Conservation (phyloP, 1,139 yeast species). For the Wickerhamomyces sp. region DNA sequence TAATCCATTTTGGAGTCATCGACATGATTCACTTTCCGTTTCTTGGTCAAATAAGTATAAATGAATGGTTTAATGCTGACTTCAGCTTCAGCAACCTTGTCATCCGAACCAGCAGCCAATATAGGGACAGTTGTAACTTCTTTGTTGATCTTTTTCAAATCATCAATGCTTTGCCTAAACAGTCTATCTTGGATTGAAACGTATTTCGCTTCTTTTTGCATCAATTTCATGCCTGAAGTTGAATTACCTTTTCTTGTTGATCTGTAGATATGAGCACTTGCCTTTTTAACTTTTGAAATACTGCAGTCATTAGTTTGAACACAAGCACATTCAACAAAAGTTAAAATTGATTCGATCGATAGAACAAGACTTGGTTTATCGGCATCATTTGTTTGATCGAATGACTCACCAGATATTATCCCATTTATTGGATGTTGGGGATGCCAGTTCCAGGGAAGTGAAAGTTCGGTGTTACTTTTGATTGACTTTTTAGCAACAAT, state of each 20-base stretch:
- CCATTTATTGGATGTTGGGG: conserved; percentile 63
- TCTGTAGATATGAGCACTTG: conserved; percentile 48
- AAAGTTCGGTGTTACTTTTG: conserved; percentile 57
- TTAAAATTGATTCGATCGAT: conserved; percentile 55
- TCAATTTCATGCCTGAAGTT: conserved; percentile 25
- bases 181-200: conserved; percentile 29
- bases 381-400: conserved; percentile 37
- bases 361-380: conserved; percentile 52
- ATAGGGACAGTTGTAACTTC: conserved; percentile 8
- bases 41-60: conserved; percentile 14
- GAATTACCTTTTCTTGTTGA: conserved; percentile 48
- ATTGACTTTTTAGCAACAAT: conserved; percentile 57
- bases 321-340: conserved; percentile 72
- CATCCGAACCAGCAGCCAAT: conserved; percentile 4
- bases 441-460: conserved; percentile 91
- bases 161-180: conserved; percentile 16
- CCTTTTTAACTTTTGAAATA: conserved; percentile 56
- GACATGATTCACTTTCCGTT: conserved; percentile 11
- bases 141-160: conserved; percentile 12
- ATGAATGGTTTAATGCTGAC: conserved; percentile 16
- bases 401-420: conserved; percentile 32
- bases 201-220: conserved; percentile 26
- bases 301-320: conserved; percentile 46
- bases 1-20: conserved; percentile 17
- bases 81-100: conserved; percentile 9